Base-by-base conservation (phyloP, 176 grass and related monocot genomes). In the Musa beccarii region DNA sequence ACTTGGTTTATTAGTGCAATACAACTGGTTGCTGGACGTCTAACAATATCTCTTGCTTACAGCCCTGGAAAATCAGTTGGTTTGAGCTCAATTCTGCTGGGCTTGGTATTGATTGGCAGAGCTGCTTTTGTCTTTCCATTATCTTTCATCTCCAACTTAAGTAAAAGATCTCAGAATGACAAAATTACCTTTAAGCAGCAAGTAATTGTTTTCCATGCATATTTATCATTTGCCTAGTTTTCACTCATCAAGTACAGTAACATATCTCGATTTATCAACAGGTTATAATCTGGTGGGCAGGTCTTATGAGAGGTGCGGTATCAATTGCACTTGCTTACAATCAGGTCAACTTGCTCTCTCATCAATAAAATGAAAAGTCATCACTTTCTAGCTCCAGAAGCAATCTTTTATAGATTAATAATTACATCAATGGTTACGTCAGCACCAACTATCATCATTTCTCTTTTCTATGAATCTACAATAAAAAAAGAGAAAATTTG, bases 241-340 rank as follows among this genome's bases (percentile, higher is more conserved):
- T 72, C 3, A 69, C 69, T 34, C 73, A 19, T 75, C 24, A 50
- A 15, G 65, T 10, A 17, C 64, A 24, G 79, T 84, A 26, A 71
- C 72, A 71, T 75, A 77, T 78, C 43, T 72, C 53, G 76, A 76
- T 34, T 71, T 85, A 34, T 77, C 61, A 63, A 79, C 85, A 96
- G 93, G 79, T 96, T n/a, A 81, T 84, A 75, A 86, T 92, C 78
- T 96, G 93, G 93, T 96, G 93, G 93, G 89, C 93, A 2, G 89
- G 92, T 81, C 92, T 96, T 43, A 96, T 96, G 89, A 85, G 92
- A 81, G 93, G 92, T 78, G 89, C 87, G 49, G 89, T 96, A 69
- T 96, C 89, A 76, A 96, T 96, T 85, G 93, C 89, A 26, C 76
- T 96, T 79, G 87, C 93, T 72, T 96, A 96, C 74, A 96, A 90